Base-by-base conservation (phyloP, 345 rosid genomes). In the Aethionema arabicum region DNA sequence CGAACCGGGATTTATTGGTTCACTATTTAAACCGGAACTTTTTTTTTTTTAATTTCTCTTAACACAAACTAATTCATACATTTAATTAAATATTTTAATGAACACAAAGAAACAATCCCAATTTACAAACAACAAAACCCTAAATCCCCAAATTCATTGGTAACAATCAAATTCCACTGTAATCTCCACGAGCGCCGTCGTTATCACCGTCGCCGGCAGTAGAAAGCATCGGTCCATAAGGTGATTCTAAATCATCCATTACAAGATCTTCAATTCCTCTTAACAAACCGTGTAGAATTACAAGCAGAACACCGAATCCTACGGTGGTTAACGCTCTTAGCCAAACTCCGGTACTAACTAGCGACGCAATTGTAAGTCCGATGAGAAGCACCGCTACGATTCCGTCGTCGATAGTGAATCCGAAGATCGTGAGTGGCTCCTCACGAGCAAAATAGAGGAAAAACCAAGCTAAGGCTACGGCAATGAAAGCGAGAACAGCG, bases 211-310 rank as follows among this genome's bases (percentile, higher is more conserved):
- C 77, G 36, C 75, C 77, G 1, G 63, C 46, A 4, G 56, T 74
- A 8, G 79, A 77, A 1, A 85, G 85, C 82, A 86, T 72, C 11
- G 75, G 73, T 13, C 75, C 82, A 56, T 78, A 81, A 32, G 89
- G 89, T 2, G 85, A 64, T 41, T 83, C 89, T 16, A 76, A 51
- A 59, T 83, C 87, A 4, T 80, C 87, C 39, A 68, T 75, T 16
- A 83, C 84, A n/a, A 86, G 80, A 59, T 87, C 95, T 21, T 84
- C 86, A 43, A 85, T 87, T 37, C 78, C 75, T 80, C 85, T 81
- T 9, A 87, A 47, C 35, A 9, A 59, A 0, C 85, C 88, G 56
- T 87, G 95, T 57, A 82, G 29, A 6, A 75, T 32, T 67, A 83
- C 76, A 50, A 87, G 12, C 51, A 63, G 45, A 32, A 35, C 58